Percentiles rank a stretch among this genome's conserved stretches.
Evolutionary conservation across 2,329 filamentous ascomycete species (phyloP).

Genomic region (Stylonectria norvegica): DNA sequence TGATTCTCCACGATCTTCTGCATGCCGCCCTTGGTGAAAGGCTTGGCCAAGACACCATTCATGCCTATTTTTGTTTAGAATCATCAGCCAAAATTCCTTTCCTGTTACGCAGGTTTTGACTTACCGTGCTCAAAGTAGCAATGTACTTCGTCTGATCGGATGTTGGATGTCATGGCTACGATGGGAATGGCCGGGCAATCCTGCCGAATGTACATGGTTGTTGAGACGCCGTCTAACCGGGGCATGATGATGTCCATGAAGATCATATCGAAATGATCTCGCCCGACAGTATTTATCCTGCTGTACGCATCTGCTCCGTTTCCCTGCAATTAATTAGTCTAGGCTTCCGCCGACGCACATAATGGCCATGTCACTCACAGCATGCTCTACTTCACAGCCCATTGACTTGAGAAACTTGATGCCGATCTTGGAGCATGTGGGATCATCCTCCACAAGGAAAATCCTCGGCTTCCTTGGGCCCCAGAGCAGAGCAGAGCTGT

Average conservation of each 20-base stretch:
- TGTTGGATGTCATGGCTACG: conserved; percentile 98
- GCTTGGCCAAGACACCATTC: conserved; percentile 96
- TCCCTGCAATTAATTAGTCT: conserved; percentile 25
- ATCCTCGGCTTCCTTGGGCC: conserved; percentile 69
- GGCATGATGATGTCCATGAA: conserved; percentile 98
- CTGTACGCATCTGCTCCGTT: conserved; percentile 91
- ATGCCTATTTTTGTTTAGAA: conserved; percentile 77
- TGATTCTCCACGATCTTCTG: conserved; percentile 85
- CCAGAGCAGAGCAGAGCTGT: conserved; percentile 49
- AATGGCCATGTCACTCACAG: conserved; percentile 45
- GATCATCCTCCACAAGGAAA: conserved; percentile 82
- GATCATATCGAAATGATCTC: conserved; percentile 60
- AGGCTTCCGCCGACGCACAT: conserved; percentile 1
- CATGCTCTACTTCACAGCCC: conserved; percentile 64
- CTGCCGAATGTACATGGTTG: conserved; percentile 88
- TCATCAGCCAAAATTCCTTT: conserved; percentile 8
- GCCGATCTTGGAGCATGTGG: conserved; percentile 64
- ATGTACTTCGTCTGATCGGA: conserved; percentile 91
- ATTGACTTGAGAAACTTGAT: conserved; percentile 64
- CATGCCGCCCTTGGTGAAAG: conserved; percentile 87
- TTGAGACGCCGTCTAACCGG: conserved; percentile 88
- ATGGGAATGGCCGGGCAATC: conserved; percentile 80
- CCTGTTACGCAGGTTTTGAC: conserved; percentile 29
- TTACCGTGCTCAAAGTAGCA: conserved; percentile 96
- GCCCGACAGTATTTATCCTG: conserved; percentile 60